These are phyloP conservation scores for Aspergillus taichungensis DNA, from an alignment of 495 filamentous ascomycete species.

Conservation along the genomic window DNA sequence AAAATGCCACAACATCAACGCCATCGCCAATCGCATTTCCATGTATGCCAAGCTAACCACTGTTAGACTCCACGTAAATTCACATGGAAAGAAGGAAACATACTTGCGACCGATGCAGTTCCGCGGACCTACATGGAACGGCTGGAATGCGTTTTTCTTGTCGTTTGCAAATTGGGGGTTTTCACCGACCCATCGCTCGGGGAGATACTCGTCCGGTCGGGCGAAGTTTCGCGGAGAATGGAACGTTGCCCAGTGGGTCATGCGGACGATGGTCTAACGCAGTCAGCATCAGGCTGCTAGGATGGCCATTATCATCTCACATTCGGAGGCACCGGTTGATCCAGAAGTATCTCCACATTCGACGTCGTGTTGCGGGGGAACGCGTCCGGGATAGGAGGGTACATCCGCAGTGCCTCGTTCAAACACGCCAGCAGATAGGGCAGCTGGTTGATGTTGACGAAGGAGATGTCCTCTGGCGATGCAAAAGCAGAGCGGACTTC, in stretches of 20 bases:
- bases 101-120: slow-evolving; percentile 37
- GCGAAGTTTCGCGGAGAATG: slow-evolving; percentile 26
- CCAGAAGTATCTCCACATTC: slow-evolving; percentile 21
- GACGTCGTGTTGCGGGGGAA: slow-evolving; percentile 21
- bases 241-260: slow-evolving; percentile 32
- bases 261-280: slow-evolving; percentile 21
- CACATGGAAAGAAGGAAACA: neutral
- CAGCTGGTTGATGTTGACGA: slow-evolving; percentile 23
- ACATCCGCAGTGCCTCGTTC: slow-evolving; percentile 36
- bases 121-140: slow-evolving; percentile 35
- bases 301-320: neutral
- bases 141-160: slow-evolving; percentile 27
- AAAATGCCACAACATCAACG: slow-evolving; percentile 45
- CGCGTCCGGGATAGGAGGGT: slow-evolving; percentile 25
- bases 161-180: slow-evolving; percentile 23
- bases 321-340: slow-evolving; percentile 19
- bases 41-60: slow-evolving; percentile 40
- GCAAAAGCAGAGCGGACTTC: slow-evolving; percentile 42
- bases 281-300: neutral
- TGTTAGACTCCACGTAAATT: neutral
- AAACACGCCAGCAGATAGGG: slow-evolving; percentile 33
- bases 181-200: slow-evolving; percentile 38
- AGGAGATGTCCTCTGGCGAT: slow-evolving; percentile 32
- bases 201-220: slow-evolving; percentile 27
- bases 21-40: slow-evolving; percentile 46